These are phyloP conservation scores for Triadica sebifera DNA, from an alignment of 345 rosid genomes.

Conservation along the genomic window DNA sequence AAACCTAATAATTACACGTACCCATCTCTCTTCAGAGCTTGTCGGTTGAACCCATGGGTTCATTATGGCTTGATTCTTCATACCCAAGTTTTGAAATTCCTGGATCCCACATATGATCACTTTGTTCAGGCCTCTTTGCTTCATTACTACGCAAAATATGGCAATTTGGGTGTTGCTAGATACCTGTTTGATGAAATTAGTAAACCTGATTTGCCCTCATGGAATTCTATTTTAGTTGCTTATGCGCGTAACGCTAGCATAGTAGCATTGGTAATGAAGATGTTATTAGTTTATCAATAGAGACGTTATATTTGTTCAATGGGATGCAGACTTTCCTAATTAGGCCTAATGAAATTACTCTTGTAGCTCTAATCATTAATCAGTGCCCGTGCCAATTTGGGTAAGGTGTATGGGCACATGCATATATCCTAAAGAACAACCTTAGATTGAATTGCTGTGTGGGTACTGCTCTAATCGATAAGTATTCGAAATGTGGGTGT, in stretches of 20 bases:
- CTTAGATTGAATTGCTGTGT: conserved; percentile 46
- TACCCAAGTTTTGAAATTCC: conserved; percentile 53
- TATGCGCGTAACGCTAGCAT: conserved; percentile 39
- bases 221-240: conserved; percentile 62
- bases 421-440: conserved; percentile 39
- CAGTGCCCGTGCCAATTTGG: conserved; percentile 52
- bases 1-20: conserved; percentile 55
- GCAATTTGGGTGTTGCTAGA: conserved; percentile 46
- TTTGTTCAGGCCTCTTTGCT: conserved; percentile 58
- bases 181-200: conserved; percentile 48
- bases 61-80: conserved; percentile 52
- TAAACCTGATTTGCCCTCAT: conserved; percentile 56
- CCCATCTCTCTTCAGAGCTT: conserved; percentile 68
- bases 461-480: conserved; percentile 46
- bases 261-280: neutral
- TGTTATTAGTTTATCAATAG: conserved; percentile 21
- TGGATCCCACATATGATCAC: conserved; percentile 41
- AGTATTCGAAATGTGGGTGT: conserved; percentile 51
- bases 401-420: conserved; percentile 63
- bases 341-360: conserved; percentile 60
- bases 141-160: conserved; percentile 49
- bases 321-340: conserved; percentile 41
- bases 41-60: conserved; percentile 40
- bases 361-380: conserved; percentile 60
- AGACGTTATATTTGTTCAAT: conserved; percentile 41